A percentile compares a stretch with the other conserved stretches of the same genome.
Evolutionary conservation across 2,329 filamentous ascomycete species (phyloP).

Genomic region (Diaporthe citriasiana): DNA sequence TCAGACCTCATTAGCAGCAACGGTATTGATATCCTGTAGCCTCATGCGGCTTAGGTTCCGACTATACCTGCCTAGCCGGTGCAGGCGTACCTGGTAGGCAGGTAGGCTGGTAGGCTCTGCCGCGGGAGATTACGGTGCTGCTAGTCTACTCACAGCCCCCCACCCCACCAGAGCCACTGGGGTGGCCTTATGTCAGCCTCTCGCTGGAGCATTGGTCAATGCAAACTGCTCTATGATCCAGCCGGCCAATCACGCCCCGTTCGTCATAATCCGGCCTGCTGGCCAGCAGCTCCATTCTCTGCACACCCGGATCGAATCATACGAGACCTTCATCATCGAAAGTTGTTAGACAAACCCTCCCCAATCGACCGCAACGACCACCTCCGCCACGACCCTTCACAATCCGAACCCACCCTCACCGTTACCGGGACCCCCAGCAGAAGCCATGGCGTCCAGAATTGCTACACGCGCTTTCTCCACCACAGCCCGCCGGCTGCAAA

Average conservation of each 20-base stretch:
- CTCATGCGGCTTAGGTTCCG: constrained; percentile 1
- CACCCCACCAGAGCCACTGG: background rate
- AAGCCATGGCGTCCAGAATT: constrained; percentile 69
- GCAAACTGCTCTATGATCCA: background rate
- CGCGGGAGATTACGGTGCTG: constrained; percentile 20
- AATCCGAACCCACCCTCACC: background rate
- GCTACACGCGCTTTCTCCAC: constrained; percentile 70
- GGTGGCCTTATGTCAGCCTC: constrained; percentile 29
- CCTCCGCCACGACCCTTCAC: constrained; percentile 33
- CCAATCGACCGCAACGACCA: constrained; percentile 39
- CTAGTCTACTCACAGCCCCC: no score
- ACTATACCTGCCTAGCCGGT: background rate
- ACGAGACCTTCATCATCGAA: constrained; percentile 38
- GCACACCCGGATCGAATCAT: constrained; percentile 35
- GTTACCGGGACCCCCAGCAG: constrained; percentile 42
- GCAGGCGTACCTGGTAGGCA: background rate
- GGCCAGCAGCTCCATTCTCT: constrained; percentile 31
- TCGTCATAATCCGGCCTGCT: constrained; percentile 36
- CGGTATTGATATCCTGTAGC: constrained; percentile 14
- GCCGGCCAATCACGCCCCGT: constrained; percentile 36
- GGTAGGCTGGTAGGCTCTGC: background rate
- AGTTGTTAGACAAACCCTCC: constrained; percentile 20
- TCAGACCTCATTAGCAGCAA: constrained; percentile 24
- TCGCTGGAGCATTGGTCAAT: constrained; percentile 37
- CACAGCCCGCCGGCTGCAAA: constrained; percentile 64